Percentiles rank a stretch among this genome's conserved stretches.
Conservation (phyloP, 208 protist genomes). For the Trypanosomatidae sp. region DNA sequence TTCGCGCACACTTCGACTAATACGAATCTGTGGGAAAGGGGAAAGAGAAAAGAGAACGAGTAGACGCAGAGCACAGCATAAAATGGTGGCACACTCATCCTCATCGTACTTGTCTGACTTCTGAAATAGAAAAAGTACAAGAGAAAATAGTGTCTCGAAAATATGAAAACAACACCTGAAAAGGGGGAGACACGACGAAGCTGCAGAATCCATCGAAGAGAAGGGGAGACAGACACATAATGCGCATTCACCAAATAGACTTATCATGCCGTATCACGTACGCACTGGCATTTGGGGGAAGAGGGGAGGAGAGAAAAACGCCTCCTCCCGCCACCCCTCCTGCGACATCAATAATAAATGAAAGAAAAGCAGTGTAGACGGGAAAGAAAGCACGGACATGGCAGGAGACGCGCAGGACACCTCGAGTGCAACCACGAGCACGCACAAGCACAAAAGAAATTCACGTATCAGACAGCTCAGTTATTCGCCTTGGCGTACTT, state of each 20-base stretch:
- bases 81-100: background rate
- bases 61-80: background rate
- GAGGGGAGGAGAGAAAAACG: background rate
- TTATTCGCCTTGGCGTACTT: slow-evolving; percentile 46
- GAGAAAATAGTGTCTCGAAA: background rate
- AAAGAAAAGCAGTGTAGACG: slow-evolving; percentile 3
- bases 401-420: background rate
- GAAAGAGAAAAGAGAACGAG: no score
- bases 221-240: slow-evolving; percentile 8
- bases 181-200: slow-evolving; percentile 1
- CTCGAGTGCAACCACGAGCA: background rate
- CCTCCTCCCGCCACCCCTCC: background rate
- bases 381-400: background rate
- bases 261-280: background rate
- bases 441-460: background rate
- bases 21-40: background rate
- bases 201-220: background rate
- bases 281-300: background rate
- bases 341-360: background rate
- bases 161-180: background rate
- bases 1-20: no score
- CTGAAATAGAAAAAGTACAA: background rate
- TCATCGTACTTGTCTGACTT: background rate
- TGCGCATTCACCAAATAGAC: background rate
- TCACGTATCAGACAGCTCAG: slow-evolving; percentile 3